These are phyloP conservation scores for Vicia villosa DNA, from an alignment of 306 rosid species.

Conservation along the genomic window DNA sequence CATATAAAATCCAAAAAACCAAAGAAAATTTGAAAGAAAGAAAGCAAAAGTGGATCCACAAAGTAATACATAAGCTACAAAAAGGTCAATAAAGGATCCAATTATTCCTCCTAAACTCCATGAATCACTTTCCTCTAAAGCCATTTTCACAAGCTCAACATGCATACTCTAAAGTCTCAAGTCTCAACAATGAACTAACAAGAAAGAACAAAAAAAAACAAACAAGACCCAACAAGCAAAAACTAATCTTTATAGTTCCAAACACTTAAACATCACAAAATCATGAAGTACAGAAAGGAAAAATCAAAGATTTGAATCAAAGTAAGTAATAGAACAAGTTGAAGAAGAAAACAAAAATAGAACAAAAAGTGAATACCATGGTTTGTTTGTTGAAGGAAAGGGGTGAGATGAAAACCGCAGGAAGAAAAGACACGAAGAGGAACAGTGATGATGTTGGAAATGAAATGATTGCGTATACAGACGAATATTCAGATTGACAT, in stretches of 20 bases:
- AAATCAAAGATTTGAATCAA: constrained; percentile 34
- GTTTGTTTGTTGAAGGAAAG: neutral
- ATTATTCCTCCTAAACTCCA: constrained; percentile 72
- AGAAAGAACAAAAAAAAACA: neutral
- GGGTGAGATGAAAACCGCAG: neutral
- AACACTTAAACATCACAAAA: constrained; percentile 31
- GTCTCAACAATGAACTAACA: constrained; percentile 25
- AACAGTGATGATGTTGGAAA: neutral
- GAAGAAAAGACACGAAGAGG: neutral
- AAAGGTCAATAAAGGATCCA: constrained; percentile 69
- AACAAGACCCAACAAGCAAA: constrained; percentile 38
- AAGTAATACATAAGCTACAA: constrained; percentile 68
- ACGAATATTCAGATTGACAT: constrained; percentile 8
- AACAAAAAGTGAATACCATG: constrained; percentile 36
- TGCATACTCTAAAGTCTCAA: constrained; percentile 14
- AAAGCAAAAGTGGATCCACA: constrained; percentile 60
- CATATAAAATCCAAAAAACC: constrained; percentile 49
- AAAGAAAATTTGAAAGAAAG: constrained; percentile 51
- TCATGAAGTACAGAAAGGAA: neutral
- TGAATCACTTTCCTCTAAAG: constrained; percentile 52
- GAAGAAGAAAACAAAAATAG: constrained; percentile 32
- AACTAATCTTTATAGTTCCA: constrained; percentile 16
- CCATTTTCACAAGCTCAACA: constrained; percentile 54
- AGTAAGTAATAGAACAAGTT: constrained; percentile 35
- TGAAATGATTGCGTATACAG: neutral